These are phyloP conservation scores for Acanthamoeba castellanii DNA, from an alignment of 208 protist species.

Conservation along the genomic window DNA sequence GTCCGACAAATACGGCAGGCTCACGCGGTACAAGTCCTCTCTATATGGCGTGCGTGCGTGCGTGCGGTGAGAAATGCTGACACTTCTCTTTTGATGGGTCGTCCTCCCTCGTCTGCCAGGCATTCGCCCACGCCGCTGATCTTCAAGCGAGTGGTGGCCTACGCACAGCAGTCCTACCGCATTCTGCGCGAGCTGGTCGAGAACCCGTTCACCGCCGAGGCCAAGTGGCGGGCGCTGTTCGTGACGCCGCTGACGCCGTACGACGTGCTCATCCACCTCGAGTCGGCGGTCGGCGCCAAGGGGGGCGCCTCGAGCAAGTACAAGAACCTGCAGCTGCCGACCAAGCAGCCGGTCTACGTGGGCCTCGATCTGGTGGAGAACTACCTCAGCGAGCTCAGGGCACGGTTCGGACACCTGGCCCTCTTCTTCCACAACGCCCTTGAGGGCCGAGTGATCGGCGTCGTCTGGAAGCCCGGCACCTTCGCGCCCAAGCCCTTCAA, in stretches of 20 bases:
- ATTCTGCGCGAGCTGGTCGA: background rate
- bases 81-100: background rate
- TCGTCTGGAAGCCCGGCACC: conserved; percentile 54
- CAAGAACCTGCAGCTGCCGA: background rate
- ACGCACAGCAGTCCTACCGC: conserved; percentile 20
- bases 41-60: background rate
- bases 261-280: conserved; percentile 41
- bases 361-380: conserved; percentile 17
- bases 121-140: background rate
- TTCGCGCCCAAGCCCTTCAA: conserved; percentile 26
- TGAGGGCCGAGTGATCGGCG: conserved; percentile 30
- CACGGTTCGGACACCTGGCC: conserved; percentile 24
- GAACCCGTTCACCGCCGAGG: conserved; percentile 8
- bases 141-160: conserved; percentile 15
- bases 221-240: conserved; percentile 11
- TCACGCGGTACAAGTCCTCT: background rate
- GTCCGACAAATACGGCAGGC: background rate
- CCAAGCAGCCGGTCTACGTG: background rate
- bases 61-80: no score
- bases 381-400: conserved; percentile 27
- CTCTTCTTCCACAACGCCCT: conserved; percentile 64
- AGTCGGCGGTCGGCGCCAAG: background rate
- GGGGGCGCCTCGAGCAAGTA: background rate
- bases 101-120: background rate
- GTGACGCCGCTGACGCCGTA: conserved; percentile 4